Percentiles rank a stretch among this genome's conserved stretches.
These are phyloP conservation scores for Tilletia indica DNA, from an alignment of 1,284 basidiomycete species.

Conservation along the genomic window DNA sequence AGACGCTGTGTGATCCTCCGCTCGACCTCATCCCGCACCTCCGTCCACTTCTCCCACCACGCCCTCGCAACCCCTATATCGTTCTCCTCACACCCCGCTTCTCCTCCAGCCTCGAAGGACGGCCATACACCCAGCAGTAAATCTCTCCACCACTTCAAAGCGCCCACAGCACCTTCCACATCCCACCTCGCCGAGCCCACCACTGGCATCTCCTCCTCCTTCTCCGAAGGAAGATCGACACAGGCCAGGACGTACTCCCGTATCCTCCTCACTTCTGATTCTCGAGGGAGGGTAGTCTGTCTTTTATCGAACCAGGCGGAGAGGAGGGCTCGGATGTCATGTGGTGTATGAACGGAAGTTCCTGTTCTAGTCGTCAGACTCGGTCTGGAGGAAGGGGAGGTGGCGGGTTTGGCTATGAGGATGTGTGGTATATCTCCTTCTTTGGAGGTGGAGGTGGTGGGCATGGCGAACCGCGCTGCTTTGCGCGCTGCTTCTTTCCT, in stretches of 20 bases:
- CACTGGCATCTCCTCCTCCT: not conserved
- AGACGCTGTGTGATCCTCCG: not conserved
- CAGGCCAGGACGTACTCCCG: slow-evolving; percentile 19
- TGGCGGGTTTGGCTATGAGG: slow-evolving; percentile 3
- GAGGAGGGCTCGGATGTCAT: slow-evolving; percentile 27
- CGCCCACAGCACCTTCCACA: slow-evolving; percentile 43
- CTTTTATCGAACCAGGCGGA: slow-evolving; percentile 35
- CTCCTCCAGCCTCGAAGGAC: not conserved
- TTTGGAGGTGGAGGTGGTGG: slow-evolving; percentile 30
- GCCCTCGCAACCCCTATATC: not conserved
- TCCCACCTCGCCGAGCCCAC: slow-evolving; percentile 56
- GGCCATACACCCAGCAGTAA: not conserved
- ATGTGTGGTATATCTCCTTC: slow-evolving; percentile 24
- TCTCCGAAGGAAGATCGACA: not conserved
- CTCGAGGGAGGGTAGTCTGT: slow-evolving; percentile 28
- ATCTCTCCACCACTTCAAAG: not conserved
- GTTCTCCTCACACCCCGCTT: not conserved
- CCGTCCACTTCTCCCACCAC: slow-evolving; percentile 5
- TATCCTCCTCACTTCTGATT: slow-evolving; percentile 37
- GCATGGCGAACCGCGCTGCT: slow-evolving; percentile 16
- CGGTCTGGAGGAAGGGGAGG: slow-evolving; percentile 17
- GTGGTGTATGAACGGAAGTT: slow-evolving; percentile 25
- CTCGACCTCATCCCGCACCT: not conserved
- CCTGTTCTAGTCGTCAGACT: not conserved
- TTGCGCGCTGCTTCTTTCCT: slow-evolving; percentile 2